These are phyloP conservation scores for Melaleuca alternifolia DNA, from an alignment of 345 rosid species.

Conservation along the genomic window DNA sequence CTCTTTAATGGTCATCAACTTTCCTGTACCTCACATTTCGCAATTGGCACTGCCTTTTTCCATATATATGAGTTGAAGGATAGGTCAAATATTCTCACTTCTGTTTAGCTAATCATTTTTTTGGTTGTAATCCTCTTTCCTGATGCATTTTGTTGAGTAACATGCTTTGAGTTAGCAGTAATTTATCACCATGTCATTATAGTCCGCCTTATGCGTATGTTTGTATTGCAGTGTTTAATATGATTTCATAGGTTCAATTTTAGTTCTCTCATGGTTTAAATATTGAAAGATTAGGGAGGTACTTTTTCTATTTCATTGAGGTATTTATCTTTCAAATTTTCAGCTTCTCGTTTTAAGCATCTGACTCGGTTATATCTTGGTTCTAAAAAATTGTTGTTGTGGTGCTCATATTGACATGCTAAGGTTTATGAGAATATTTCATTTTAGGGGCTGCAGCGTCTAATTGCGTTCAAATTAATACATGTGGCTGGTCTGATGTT, in stretches of 20 bases:
- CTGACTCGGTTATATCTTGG: not conserved
- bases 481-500: not conserved
- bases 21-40: not conserved
- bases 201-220: not conserved
- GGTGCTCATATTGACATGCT: not conserved
- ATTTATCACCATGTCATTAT: not conserved
- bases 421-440: not conserved
- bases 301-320: not conserved
- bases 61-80: not conserved
- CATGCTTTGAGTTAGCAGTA: not conserved
- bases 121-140: not conserved
- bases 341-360: not conserved
- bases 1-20: not conserved
- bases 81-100: not conserved
- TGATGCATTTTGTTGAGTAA: not conserved
- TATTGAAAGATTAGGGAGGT: not conserved
- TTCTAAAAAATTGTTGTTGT: not conserved
- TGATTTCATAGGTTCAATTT: not conserved
- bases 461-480: not conserved
- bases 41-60: not conserved
- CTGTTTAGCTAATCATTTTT: not conserved
- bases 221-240: not conserved
- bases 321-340: not conserved
- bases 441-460: not conserved
- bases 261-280: not conserved